A percentile compares a stretch with the other conserved stretches of the same genome.
phyloP scores from a whole-genome alignment of 1,139 yeast genomes.

The Debaryomyces sp. region DNA sequence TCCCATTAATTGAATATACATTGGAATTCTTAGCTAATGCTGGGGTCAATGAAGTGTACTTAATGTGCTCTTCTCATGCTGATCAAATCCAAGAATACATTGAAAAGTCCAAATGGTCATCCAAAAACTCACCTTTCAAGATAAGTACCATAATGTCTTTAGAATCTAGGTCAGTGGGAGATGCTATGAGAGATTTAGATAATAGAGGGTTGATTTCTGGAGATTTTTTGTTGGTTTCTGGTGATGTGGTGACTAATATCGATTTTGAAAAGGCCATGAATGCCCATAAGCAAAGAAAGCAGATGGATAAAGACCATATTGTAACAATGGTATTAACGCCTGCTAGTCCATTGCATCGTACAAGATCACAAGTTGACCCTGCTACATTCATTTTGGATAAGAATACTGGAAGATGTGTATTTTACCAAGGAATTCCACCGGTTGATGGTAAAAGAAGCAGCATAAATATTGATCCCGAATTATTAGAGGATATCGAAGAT shows the following conservation, averaged over 20 bases:
- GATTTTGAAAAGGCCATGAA: conserved; percentile 75
- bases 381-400: conserved; percentile 84
- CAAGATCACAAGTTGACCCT: conserved; percentile 77
- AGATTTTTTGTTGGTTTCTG: conserved; percentile 87
- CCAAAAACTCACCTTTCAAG: conserved; percentile 74
- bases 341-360: conserved; percentile 84
- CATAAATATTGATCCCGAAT: conserved; percentile 81
- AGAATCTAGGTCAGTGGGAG: conserved; percentile 92
- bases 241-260: conserved; percentile 91
- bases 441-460: conserved; percentile 55
- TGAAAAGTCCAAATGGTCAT: conserved; percentile 79
- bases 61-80: conserved; percentile 90
- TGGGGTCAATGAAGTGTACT: conserved; percentile 84
- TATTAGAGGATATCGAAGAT: conserved; percentile 71
- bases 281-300: conserved; percentile 71
- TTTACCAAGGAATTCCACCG: conserved; percentile 75
- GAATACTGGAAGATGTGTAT: conserved; percentile 72
- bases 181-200: conserved; percentile 94
- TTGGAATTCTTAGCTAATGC: conserved; percentile 91
- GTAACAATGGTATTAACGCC: conserved; percentile 91
- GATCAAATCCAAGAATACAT: conserved; percentile 84
- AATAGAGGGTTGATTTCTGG: conserved; percentile 85
- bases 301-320: conserved; percentile 83
- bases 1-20: conserved; percentile 93
- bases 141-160: conserved; percentile 80